Evolutionary conservation across 2,329 filamentous ascomycete genomes (phyloP).

Genomic region (Dryadomyces quercivorus): DNA sequence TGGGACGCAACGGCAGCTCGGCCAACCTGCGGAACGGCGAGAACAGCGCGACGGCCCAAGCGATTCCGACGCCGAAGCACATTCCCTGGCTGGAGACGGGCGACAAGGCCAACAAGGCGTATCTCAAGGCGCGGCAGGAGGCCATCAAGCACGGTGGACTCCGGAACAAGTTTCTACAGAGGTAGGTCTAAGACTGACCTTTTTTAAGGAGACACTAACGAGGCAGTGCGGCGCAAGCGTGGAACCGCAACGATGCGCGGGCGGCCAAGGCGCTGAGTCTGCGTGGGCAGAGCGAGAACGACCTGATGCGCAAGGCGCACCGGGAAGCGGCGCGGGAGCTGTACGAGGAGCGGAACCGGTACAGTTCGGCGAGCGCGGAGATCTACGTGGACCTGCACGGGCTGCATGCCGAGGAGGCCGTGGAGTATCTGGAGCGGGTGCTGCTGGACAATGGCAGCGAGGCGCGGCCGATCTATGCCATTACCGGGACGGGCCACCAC

Average conservation of each 20-base stretch:
- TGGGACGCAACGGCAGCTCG: slow-evolving; percentile 51
- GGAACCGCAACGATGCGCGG: slow-evolving; percentile 94
- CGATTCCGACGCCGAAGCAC: slow-evolving; percentile 78
- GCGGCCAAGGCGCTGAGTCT: slow-evolving; percentile 91
- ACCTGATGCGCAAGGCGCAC: slow-evolving; percentile 93
- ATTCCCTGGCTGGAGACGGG: slow-evolving; percentile 96
- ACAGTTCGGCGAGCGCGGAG: slow-evolving; percentile 42
- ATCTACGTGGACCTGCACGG: slow-evolving; percentile 94
- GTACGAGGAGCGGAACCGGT: slow-evolving; percentile 88
- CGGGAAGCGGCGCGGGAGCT: slow-evolving; percentile 83
- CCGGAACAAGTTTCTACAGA: slow-evolving; percentile 93
- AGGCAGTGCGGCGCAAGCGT: slow-evolving; percentile 80
- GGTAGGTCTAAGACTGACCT: slow-evolving; percentile 32
- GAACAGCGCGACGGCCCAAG: slow-evolving; percentile 68
- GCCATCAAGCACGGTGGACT: slow-evolving; percentile 95
- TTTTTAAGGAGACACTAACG: neutral
- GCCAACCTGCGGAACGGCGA: slow-evolving; percentile 55
- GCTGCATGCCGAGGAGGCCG: slow-evolving; percentile 95
- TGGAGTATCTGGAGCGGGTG: slow-evolving; percentile 83
- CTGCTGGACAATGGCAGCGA: slow-evolving; percentile 70
- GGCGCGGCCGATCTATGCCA: slow-evolving; percentile 74
- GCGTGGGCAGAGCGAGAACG: slow-evolving; percentile 91
- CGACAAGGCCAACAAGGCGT: slow-evolving; percentile 79
- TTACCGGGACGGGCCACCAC: slow-evolving; percentile 93
- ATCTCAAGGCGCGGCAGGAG: slow-evolving; percentile 87